A percentile compares a stretch with the other conserved stretches of the same genome.
Evolutionary conservation across 2,329 filamentous ascomycete species (phyloP).

Genomic region (Orbilia ellipsospora): DNA sequence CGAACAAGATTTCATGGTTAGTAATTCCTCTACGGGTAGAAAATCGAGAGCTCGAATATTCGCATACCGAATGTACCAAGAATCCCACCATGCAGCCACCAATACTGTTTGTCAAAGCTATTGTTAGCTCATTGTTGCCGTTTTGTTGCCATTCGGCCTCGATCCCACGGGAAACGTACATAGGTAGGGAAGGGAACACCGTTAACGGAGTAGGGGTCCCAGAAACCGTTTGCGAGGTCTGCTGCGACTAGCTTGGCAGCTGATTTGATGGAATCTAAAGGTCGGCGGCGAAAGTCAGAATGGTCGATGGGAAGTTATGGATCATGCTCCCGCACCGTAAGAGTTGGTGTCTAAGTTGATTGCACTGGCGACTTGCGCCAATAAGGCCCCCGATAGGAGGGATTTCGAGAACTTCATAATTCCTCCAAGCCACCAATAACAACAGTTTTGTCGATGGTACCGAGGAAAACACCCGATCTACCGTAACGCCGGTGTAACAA

Average conservation of each 20-base stretch:
- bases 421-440: not conserved
- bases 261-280: slow-evolving; percentile 41
- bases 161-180: slow-evolving; percentile 4
- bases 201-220: slow-evolving; percentile 35
- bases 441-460: no score
- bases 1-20: not conserved
- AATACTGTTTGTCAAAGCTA: slow-evolving; percentile 26
- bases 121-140: not conserved
- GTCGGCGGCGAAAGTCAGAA: not conserved
- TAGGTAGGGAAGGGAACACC: slow-evolving; percentile 40
- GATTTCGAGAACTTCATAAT: slow-evolving; percentile 34
- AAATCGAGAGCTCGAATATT: not conserved
- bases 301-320: not conserved
- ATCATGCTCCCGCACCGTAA: slow-evolving; percentile 30
- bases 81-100: slow-evolving; percentile 49
- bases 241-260: slow-evolving; percentile 42
- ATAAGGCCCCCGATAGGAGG: slow-evolving; percentile 24
- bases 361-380: slow-evolving; percentile 29
- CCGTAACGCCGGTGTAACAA: no score
- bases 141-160: not conserved
- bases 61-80: slow-evolving; percentile 33
- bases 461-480: no score
- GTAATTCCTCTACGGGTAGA: not conserved
- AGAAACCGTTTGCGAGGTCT: slow-evolving; percentile 42
- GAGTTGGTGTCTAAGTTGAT: slow-evolving; percentile 42